Conservation (phyloP, 2,329 filamentous ascomycete genomes). For the Parastagonospora nodorum region DNA sequence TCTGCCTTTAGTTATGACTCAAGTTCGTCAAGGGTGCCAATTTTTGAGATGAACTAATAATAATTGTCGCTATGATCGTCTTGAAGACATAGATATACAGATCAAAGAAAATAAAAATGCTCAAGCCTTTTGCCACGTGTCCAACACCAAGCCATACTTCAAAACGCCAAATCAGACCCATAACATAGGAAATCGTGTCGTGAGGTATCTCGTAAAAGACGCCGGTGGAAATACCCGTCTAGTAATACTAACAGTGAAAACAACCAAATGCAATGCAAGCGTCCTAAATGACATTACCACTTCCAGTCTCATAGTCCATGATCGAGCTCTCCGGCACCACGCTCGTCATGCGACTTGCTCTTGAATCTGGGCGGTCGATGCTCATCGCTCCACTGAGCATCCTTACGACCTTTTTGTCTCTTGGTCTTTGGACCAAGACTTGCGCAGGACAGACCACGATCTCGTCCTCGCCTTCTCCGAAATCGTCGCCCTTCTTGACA, state of each 20-base stretch:
- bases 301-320: conserved; percentile 39
- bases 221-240: conserved; percentile 13
- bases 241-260: conserved; percentile 5
- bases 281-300: conserved; percentile 35
- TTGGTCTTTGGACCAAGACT: conserved; percentile 72
- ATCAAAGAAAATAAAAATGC: not conserved
- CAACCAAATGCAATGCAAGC: conserved; percentile 10
- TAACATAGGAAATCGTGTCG: conserved; percentile 13
- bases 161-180: conserved; percentile 6
- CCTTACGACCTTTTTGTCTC: conserved; percentile 55
- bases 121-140: not conserved
- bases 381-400: conserved; percentile 58
- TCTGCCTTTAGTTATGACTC: not conserved
- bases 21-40: not conserved
- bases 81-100: not conserved
- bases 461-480: conserved; percentile 86
- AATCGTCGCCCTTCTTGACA: conserved; percentile 92
- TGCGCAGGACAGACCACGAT: conserved; percentile 95
- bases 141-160: not conserved
- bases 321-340: conserved; percentile 40
- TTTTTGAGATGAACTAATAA: not conserved
- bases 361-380: conserved; percentile 41
- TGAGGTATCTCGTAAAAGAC: conserved; percentile 15
- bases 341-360: conserved; percentile 32
- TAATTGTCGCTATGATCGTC: not conserved